A percentile compares a stretch with the other conserved stretches of the same genome.
These are phyloP conservation scores for Potentilla sterilis DNA, from an alignment of 306 rosid genomes.

Conservation along the genomic window DNA sequence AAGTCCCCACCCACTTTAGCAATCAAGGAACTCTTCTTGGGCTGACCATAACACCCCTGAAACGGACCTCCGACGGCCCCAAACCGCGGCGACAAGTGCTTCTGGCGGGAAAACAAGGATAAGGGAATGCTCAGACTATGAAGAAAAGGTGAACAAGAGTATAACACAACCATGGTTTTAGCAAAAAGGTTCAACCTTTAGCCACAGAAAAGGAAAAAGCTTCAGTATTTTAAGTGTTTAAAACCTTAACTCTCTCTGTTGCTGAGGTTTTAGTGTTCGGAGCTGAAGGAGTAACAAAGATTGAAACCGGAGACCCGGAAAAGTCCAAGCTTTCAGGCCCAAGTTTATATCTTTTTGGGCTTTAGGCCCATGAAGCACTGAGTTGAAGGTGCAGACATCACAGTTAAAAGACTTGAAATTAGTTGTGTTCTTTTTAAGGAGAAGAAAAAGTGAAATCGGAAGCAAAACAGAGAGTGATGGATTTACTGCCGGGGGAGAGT, in stretches of 20 bases:
- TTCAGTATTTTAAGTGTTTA: neutral
- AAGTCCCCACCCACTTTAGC: conserved; percentile 26
- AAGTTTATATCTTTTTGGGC: neutral
- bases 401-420: neutral
- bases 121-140: conserved; percentile 26
- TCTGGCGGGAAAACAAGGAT: conserved; percentile 24
- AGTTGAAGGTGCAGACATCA: neutral
- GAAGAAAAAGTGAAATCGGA: neutral
- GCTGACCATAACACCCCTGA: neutral
- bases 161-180: conserved; percentile 46
- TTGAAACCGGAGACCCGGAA: neutral
- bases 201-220: neutral
- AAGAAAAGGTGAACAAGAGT: conserved; percentile 28
- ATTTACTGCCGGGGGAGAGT: conserved; percentile 65
- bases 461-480: conserved; percentile 33
- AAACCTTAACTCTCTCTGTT: neutral
- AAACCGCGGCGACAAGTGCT: conserved; percentile 25
- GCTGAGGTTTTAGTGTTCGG: neutral
- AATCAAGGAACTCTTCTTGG: conserved; percentile 13
- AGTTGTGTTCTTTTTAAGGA: too few species aligned
- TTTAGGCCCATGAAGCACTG: neutral
- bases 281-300: neutral
- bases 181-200: neutral
- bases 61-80: conserved; percentile 4
- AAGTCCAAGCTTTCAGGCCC: neutral